Percentiles rank a stretch among this genome's conserved stretches.
phyloP scores from a whole-genome alignment of 257 asterid genomes.

The Solanum boliviense region DNA sequence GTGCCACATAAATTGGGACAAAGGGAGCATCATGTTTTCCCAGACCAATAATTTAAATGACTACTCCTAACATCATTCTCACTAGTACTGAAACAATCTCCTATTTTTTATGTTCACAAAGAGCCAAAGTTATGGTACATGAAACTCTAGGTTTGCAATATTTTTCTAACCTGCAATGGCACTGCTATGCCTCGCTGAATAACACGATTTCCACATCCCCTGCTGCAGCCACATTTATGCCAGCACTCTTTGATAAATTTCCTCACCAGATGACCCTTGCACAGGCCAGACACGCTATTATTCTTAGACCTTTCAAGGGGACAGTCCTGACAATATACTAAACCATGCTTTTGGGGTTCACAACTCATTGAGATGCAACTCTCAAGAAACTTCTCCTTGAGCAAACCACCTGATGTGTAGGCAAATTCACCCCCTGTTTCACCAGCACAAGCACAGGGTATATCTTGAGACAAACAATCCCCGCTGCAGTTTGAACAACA shows the following conservation, averaged over 20 bases:
- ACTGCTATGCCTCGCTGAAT: slow-evolving; percentile 67
- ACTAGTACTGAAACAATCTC: neutral
- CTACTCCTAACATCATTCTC: neutral
- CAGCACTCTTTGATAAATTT: slow-evolving; percentile 83
- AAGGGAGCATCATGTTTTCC: neutral
- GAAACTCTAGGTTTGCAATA: neutral
- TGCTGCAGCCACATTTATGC: slow-evolving; percentile 74
- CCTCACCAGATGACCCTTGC: slow-evolving; percentile 53
- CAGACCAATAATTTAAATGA: neutral
- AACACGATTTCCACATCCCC: slow-evolving; percentile 71
- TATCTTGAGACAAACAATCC: slow-evolving; percentile 47
- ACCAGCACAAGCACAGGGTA: slow-evolving; percentile 76
- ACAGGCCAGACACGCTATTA: slow-evolving; percentile 16
- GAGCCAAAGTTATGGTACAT: neutral
- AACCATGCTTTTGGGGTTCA: slow-evolving; percentile 23
- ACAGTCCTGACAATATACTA: slow-evolving; percentile 48
- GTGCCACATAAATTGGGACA: neutral
- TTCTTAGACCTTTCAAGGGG: slow-evolving; percentile 69
- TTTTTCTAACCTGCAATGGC: slow-evolving; percentile 53
- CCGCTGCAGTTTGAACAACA: slow-evolving; percentile 51
- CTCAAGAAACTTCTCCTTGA: slow-evolving; percentile 34
- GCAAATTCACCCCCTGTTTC: slow-evolving; percentile 78
- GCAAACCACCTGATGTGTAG: slow-evolving; percentile 47
- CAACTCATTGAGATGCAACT: slow-evolving; percentile 34
- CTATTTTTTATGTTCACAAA: neutral